Percentiles rank a stretch among this genome's conserved stretches.
phyloP scores from a whole-genome alignment of 179 eudicot species.

The Corrigiola litoralis region DNA sequence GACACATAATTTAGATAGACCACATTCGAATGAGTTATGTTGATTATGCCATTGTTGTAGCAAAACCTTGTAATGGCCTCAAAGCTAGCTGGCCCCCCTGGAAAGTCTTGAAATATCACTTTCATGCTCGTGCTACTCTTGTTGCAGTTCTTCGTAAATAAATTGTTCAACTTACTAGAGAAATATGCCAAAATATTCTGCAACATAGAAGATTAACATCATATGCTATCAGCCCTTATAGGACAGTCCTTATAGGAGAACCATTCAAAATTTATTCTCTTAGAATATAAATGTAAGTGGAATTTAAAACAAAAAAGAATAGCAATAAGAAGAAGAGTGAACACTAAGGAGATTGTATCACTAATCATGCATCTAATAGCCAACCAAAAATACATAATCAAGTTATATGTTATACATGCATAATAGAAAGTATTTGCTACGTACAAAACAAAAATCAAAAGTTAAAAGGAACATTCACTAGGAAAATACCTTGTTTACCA shows the following conservation, averaged over 20 bases:
- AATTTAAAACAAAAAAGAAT: no score
- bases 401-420: no score
- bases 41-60: slow-evolving; percentile 27
- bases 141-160: slow-evolving; percentile 11
- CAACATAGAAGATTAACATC: neutral
- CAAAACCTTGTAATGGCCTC: slow-evolving; percentile 28
- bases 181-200: slow-evolving; percentile 21
- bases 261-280: no score
- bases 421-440: neutral
- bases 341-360: no score
- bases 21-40: slow-evolving; percentile 24
- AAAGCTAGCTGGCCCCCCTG: slow-evolving; percentile 28
- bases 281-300: no score
- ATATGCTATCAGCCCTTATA: no score
- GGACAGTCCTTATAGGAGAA: no score
- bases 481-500: slow-evolving; percentile 27
- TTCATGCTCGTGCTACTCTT: neutral
- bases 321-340: no score
- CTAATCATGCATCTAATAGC: no score
- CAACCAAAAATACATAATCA: no score
- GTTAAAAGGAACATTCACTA: neutral
- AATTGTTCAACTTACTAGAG: slow-evolving; percentile 22
- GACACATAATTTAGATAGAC: slow-evolving; percentile 21
- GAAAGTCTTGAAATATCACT: slow-evolving; percentile 30
- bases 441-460: neutral